These are phyloP conservation scores for Globisporangium canariense DNA, from an alignment of 352 stramenopile species.

Conservation along the genomic window DNA sequence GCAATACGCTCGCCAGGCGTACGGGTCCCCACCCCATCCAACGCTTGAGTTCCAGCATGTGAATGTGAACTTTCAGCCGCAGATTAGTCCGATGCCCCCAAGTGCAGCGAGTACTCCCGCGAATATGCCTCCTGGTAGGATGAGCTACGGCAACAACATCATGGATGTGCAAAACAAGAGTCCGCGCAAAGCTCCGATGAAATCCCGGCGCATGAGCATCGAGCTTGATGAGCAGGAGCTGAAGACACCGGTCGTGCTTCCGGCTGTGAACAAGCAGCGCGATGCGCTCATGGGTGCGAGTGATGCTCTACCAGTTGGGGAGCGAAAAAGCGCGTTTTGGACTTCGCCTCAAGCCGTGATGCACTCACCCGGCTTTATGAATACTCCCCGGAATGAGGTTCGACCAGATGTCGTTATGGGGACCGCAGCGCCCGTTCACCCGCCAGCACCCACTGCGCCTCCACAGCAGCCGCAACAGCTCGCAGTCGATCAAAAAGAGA, in stretches of 20 bases:
- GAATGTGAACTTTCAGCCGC: slow-evolving; percentile 1
- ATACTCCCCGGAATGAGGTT: background rate
- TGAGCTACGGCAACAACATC: slow-evolving; percentile 1
- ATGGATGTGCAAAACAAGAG: slow-evolving; percentile 19
- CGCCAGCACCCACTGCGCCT: background rate
- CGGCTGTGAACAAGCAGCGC: background rate
- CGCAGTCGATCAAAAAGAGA: slow-evolving; percentile 12
- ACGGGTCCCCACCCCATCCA: background rate
- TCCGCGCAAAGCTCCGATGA: slow-evolving; percentile 9
- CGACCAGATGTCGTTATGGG: background rate
- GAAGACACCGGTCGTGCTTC: slow-evolving; percentile 10
- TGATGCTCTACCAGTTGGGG: background rate
- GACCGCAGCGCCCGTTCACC: background rate
- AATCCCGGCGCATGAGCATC: slow-evolving; percentile 9
- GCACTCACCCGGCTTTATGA: background rate
- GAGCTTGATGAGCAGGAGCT: slow-evolving; percentile 10
- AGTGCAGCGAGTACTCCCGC: slow-evolving; percentile 5
- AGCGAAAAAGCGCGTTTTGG: slow-evolving; percentile 1
- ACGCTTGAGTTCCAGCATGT: slow-evolving; percentile 4
- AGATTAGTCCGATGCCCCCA: background rate
- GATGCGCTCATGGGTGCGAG: background rate
- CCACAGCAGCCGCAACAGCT: background rate
- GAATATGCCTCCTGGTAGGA: background rate
- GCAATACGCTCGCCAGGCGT: slow-evolving; percentile 1
- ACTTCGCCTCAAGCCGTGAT: background rate